Evolutionary conservation across 331 rosid species (phyloP), one percentile per base, ranked within the genome.

Genomic region (Ulmus americana): DNA sequence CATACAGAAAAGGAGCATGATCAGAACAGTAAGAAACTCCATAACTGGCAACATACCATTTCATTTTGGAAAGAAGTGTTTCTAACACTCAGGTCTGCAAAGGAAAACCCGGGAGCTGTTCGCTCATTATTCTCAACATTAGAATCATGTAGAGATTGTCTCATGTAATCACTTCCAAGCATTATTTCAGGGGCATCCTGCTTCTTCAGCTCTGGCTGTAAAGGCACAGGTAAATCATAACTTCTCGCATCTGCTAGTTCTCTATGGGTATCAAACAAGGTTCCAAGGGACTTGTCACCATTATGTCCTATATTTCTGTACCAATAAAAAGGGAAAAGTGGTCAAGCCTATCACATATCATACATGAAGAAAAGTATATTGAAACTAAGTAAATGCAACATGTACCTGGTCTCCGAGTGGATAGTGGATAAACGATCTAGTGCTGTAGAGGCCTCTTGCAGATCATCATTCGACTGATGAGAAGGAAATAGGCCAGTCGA

Each of bases 321-420:
- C 14, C 14, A 76, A 75, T 56, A 68, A 10, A n/a, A 10, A 43
- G 39, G 11, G 5, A 43, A 15, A 14, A 43, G 43, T 10, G 39
- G 2, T 6, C 7, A 39, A 50, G n/a, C 39, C 40, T 64, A 68
- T 72, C 44, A 68, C 74, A 68, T 56, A 42, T 60, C 41, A 65
- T 39, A 59, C 39, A 68, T 18, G 50, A 77, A 66, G 59, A 56
- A 47, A 20, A 47, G 61, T 42, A 64, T 28, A 71, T 68, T 38
- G 40, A 67, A 69, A 72, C 59, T 20, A 52, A 72, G 67, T 46
- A 58, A 68, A 8, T 20, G 55, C 67, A 57, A 28, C 28, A 48
- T 79, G 48, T 88, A 70, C 89, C 85, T 79, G 63, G 78, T 40
- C 43, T 77, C 70, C 64, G 63, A 59, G 67, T 63, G 76, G 22